These are phyloP conservation scores for Aschersonia sp. DNA, from an alignment of 2,329 filamentous ascomycete species.

Conservation along the genomic window DNA sequence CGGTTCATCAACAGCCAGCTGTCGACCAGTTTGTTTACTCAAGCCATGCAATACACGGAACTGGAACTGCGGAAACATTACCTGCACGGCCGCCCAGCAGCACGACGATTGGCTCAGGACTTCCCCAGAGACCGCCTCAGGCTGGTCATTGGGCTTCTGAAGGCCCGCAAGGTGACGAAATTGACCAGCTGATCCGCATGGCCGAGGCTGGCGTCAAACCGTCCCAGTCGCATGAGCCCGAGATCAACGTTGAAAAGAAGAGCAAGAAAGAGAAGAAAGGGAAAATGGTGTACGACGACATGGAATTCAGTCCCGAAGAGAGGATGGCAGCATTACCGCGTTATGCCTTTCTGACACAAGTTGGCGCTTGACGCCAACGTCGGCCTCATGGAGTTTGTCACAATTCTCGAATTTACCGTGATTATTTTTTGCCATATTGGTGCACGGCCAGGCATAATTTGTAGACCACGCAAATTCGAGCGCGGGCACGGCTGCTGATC, in stretches of 20 bases:
- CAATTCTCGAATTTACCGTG: too few species aligned
- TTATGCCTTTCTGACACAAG: slow-evolving; percentile 42
- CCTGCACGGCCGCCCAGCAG: slow-evolving; percentile 29
- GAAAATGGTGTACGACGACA: slow-evolving; percentile 69
- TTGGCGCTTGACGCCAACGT: neutral
- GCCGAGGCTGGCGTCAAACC: slow-evolving; percentile 46
- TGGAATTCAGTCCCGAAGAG: slow-evolving; percentile 73
- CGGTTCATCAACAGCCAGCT: slow-evolving; percentile 8
- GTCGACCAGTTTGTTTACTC: slow-evolving; percentile 10
- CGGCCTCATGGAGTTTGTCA: too few species aligned
- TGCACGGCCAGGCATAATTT: too few species aligned
- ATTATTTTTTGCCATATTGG: too few species aligned
- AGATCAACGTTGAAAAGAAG: slow-evolving; percentile 38
- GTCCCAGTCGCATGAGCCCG: slow-evolving; percentile 22
- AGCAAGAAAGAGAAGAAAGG: slow-evolving; percentile 50
- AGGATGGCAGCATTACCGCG: slow-evolving; percentile 66
- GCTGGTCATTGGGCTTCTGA: slow-evolving; percentile 11
- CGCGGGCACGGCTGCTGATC: too few species aligned
- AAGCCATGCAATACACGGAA: slow-evolving; percentile 14
- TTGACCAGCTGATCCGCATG: slow-evolving; percentile 50
- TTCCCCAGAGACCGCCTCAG: slow-evolving; percentile 29
- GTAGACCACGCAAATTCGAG: too few species aligned
- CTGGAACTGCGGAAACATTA: slow-evolving; percentile 23
- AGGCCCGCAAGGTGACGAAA: slow-evolving; percentile 36
- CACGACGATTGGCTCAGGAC: slow-evolving; percentile 21